Base-by-base conservation (phyloP, 768 basidiomycete genomes). In the Phlebiopsis gigantea region DNA sequence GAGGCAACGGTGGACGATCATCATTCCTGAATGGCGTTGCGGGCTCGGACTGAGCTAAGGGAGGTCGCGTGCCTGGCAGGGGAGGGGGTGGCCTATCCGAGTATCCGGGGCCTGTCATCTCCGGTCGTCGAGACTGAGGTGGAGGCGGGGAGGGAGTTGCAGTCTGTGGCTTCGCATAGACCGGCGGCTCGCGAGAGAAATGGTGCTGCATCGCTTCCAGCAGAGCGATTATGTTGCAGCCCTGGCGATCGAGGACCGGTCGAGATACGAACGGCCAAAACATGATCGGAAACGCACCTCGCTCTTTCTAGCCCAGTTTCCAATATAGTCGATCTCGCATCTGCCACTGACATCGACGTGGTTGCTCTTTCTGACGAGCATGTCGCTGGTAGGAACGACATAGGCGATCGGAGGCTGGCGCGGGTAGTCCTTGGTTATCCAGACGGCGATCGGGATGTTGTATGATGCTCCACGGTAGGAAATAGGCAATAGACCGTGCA, bases 401-500 rank as follows among this genome's bases (percentile, higher is more conserved):
- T 93, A 98, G 21, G 78, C 79, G 65, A 98, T 80, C 21, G 97
- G 97, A 0, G 94, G 85, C 12, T 76, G 75, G 43, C 79, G 77
- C 3, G 96, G 96, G 66, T 93, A 98, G 42, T 91, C 90, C 51
- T 79, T 79, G 2, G 93, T 79, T 42, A 98, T 63, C 94, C 95
- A 98, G 59, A 96, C 63, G 12, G 89, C 84, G 63, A 99, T 72
- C 3, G 97, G 97, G 64, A 98, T 98, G 70, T 99, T 93, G 77
- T 99, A 99, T 1, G 87, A 77, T 0, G 83, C 73, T 1, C 77
- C 72, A 48, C 88, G 80, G 74, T 84, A 96, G 0, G 80, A 71
- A 63, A 99, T 97, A 4, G 93, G 94, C 0, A 99, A 77, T 4
- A 98, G 81, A 9, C 97, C 97, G 66, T 97, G 90, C 2, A 96